Evolutionary conservation across 495 filamentous ascomycete genomes (phyloP), one percentile per base, ranked within the genome.

Genomic region (Xylaria grammica): DNA sequence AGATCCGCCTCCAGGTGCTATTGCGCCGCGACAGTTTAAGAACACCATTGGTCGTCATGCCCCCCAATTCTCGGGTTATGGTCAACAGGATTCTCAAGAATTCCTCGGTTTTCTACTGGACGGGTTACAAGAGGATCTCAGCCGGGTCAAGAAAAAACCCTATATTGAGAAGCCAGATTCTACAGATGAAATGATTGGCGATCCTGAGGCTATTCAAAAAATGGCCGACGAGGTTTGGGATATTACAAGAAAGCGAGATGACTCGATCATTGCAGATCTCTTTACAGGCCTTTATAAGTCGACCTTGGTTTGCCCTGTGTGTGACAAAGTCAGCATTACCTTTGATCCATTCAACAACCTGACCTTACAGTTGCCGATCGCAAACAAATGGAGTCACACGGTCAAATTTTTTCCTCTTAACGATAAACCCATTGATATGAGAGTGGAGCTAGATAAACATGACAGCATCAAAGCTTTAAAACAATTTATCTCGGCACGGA

Each of bases 281-380:
- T 98, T 99, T 74, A 93, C 91, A 49, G 95, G 95, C 55, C 92
- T 97, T 82, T 99, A 98, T 83, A 97, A 97, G 79, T 97, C 94
- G 29, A 98, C 94, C 4, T 84, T 99, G 45, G 86, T 93, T 62
- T 99, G 95, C 73, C 96, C 94, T 1, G 85, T 80, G 9, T 99
- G 95, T 72, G 84, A 89, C 60, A 99, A 99, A 79, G 90, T 97
- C 77, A 97, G 93, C 83, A 97, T 99, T 65, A 99, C 95, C 4
- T 98, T 99, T 68, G 95, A 99, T 78, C 95, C 95, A 2, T 99
- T 96, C 84, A 97, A 91, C 79, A 95, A 93, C 62, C 76, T 98
- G 32, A 97, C 96, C 0, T 79, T 99, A 26, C 96, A 95, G 61
- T 79, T 99, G 32, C 96, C 95, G 0, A 85, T 96, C 61, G 89